These are phyloP conservation scores for Jatropha curcas DNA, from an alignment of 345 rosid genomes.

Conservation along the genomic window DNA sequence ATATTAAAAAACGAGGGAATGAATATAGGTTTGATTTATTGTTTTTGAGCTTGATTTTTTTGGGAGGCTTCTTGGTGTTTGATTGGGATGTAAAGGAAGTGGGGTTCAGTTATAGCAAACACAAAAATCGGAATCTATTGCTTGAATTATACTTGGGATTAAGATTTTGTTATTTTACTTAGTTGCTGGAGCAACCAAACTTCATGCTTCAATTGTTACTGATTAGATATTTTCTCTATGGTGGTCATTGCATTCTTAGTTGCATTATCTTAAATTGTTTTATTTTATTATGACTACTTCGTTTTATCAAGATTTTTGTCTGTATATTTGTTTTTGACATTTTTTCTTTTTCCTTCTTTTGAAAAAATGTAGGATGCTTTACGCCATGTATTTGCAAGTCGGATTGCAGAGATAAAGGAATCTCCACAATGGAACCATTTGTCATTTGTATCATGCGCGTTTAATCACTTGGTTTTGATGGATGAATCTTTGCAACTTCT, in stretches of 20 bases:
- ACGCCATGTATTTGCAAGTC: conserved; percentile 90
- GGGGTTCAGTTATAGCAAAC: neutral
- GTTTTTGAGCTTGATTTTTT: too few species aligned
- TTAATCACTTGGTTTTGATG: conserved; percentile 86
- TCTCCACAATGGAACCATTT: conserved; percentile 87
- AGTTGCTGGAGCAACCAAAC: too few species aligned
- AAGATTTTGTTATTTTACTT: too few species aligned
- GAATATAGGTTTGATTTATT: too few species aligned
- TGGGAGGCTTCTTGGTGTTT: neutral
- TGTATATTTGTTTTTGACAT: neutral
- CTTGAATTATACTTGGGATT: neutral
- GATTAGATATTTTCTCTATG: neutral
- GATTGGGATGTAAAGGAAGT: neutral
- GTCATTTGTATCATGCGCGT: conserved; percentile 81
- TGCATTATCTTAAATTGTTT: too few species aligned
- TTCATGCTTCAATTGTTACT: neutral
- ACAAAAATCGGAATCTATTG: neutral
- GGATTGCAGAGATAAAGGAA: conserved; percentile 84
- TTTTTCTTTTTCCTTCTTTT: conserved; percentile 10
- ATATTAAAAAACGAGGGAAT: neutral
- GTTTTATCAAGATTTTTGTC: neutral
- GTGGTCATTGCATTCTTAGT: neutral
- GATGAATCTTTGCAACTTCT: conserved; percentile 98
- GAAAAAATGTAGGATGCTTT: conserved; percentile 69
- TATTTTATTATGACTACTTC: neutral